Evolutionary conservation across 2,329 filamentous ascomycete species (phyloP).

Genomic region (Fusarium pseudocircinatum): DNA sequence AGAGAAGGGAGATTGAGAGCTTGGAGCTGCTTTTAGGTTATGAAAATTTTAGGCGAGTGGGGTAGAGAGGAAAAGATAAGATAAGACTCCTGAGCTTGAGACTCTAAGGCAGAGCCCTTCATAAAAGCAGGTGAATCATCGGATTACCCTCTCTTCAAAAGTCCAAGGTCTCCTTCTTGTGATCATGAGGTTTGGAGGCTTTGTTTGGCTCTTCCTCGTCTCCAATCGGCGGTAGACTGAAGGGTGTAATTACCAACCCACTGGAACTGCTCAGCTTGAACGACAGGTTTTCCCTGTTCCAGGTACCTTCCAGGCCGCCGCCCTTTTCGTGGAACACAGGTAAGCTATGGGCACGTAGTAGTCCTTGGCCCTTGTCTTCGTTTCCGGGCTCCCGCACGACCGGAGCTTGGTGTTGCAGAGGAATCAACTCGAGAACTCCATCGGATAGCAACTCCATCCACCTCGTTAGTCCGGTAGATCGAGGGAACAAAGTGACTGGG

Average conservation of each 20-base stretch:
- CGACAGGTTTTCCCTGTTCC: slow-evolving; percentile 84
- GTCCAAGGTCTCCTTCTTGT: slow-evolving; percentile 74
- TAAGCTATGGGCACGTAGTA: slow-evolving; percentile 83
- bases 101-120: background rate
- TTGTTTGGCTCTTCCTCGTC: slow-evolving; percentile 64
- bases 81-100: background rate
- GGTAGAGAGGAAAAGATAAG: slow-evolving; percentile 12
- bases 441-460: slow-evolving; percentile 90
- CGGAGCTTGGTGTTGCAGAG: slow-evolving; percentile 68
- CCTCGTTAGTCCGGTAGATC: slow-evolving; percentile 77
- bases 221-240: slow-evolving; percentile 86
- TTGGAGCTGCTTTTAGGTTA: slow-evolving; percentile 31
- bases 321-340: slow-evolving; percentile 90
- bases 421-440: slow-evolving; percentile 83
- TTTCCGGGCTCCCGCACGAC: slow-evolving; percentile 65
- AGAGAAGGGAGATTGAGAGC: slow-evolving; percentile 21
- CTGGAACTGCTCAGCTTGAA: slow-evolving; percentile 85
- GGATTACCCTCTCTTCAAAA: slow-evolving; percentile 62
- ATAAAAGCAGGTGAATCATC: background rate
- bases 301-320: slow-evolving; percentile 74
- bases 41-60: slow-evolving; percentile 39
- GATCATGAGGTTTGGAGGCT: slow-evolving; percentile 59
- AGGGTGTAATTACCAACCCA: slow-evolving; percentile 87
- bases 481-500: slow-evolving; percentile 81
- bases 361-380: slow-evolving; percentile 80